Evolutionary conservation across 495 filamentous ascomycete species (phyloP).

Genomic region (Aspergillus indologenus): DNA sequence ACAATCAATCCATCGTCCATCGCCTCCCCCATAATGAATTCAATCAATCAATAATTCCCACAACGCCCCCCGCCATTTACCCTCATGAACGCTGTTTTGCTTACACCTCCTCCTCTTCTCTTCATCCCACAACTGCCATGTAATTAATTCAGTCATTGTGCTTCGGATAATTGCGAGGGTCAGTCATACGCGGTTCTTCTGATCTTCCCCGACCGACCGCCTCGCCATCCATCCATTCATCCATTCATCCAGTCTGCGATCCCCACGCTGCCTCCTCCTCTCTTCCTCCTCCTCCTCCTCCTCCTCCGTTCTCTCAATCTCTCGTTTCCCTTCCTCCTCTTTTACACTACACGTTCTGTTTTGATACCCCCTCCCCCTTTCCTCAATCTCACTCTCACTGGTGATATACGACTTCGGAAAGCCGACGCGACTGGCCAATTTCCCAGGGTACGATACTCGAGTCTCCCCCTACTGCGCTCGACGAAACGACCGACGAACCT

Average conservation of each 20-base stretch:
- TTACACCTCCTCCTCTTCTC: neutral
- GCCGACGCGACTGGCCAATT: neutral
- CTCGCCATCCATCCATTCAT: slow-evolving; percentile 14
- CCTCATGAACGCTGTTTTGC: neutral
- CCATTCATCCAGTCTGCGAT: slow-evolving; percentile 5
- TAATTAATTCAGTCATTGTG: neutral
- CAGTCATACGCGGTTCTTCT: slow-evolving; percentile 6
- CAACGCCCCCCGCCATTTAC: neutral
- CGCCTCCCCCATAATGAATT: neutral
- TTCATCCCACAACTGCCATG: neutral
- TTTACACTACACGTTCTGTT: neutral
- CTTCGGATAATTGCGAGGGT: neutral
- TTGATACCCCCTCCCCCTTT: neutral
- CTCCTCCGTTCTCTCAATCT: neutral
- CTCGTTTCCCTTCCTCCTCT: neutral
- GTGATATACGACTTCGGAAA: neutral
- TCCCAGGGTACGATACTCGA: neutral
- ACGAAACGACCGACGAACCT: neutral
- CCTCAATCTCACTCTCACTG: neutral
- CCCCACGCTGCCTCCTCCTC: slow-evolving; percentile 21
- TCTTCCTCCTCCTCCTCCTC: slow-evolving; percentile 7
- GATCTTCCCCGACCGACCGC: slow-evolving; percentile 26
- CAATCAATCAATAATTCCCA: neutral
- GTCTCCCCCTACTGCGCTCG: neutral
- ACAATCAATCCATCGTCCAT: neutral